These are phyloP conservation scores for Plasmodium inui DNA, from an alignment of 169 alveolate genomes.

Conservation along the genomic window DNA sequence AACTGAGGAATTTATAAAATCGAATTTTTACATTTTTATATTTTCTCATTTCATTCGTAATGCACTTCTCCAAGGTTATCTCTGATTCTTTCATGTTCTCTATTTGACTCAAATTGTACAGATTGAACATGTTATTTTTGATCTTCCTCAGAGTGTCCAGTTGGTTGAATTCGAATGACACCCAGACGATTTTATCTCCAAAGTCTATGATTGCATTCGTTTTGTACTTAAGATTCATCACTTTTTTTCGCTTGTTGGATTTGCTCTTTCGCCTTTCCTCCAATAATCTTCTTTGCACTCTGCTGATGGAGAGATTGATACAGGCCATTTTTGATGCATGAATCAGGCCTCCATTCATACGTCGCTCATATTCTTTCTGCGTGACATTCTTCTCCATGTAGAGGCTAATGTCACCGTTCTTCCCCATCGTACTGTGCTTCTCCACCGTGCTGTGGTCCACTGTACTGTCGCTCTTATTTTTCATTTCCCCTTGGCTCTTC, in stretches of 20 bases:
- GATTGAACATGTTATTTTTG: neutral
- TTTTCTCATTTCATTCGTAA: conserved; percentile 41
- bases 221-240: conserved; percentile 26
- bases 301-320: conserved; percentile 21
- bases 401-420: conserved; percentile 12
- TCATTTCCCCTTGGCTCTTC: neutral
- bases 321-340: neutral
- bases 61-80: conserved; percentile 1
- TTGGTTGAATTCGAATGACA: conserved; percentile 62
- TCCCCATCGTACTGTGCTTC: neutral
- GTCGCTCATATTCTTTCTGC: neutral
- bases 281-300: neutral
- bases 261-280: neutral
- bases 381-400: conserved; percentile 34
- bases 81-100: conserved; percentile 28
- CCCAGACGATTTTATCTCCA: conserved; percentile 65
- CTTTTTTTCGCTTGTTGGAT: neutral
- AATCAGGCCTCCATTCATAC: neutral
- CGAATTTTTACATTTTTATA: conserved; percentile 58
- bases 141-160: conserved; percentile 11
- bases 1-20: conserved; percentile 27
- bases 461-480: neutral
- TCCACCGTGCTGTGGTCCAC: neutral
- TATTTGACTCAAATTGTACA: neutral
- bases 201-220: conserved; percentile 66